Base-by-base conservation (phyloP, 768 basidiomycete genomes). In the Cystofilobasidium capitatum region DNA sequence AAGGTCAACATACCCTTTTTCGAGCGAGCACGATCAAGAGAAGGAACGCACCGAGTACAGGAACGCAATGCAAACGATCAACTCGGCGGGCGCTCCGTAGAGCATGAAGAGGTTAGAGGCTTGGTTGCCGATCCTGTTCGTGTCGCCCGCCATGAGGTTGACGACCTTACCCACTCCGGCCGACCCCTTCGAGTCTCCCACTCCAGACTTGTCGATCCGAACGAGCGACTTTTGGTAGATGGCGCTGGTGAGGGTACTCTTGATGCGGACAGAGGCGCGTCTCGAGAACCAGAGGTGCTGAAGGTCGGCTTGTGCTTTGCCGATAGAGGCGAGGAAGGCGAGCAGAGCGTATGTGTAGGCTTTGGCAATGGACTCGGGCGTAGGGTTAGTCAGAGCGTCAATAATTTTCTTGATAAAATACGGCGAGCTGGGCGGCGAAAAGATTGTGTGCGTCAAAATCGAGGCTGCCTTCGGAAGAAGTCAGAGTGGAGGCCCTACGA, bases 391-490 rank as follows among this genome's bases (percentile, higher is more conserved):
- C 24, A 69, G 57, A 13, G 68, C 62, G 9, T 66, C 65, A 20
- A 66, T 65, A 57, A 69, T 69, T 42, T 51, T 55, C 63, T 69
- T 69, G 47, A 69, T 59, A 62, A 68, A 68, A 61, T 54, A 68
- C 5, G 66, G 66, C 22, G 49, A 39, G 13, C 55, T 57, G 45
- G 54, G n/a, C 58, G 42, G 10, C 14, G 22, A 24, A 31, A 31
- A 22, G 14, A 35, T 2, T 10, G 20, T 59, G n/a, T 20, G 31
- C n/a, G 49, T 20, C 33, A 51, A 36, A 29, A 26, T 37, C 20
- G 31, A 8, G 42, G 20, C 7, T 14, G 14, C n/a, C n/a, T n/a
- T n/a, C n/a, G n/a, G n/a, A n/a, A n/a, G n/a, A n/a, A n/a, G n/a
- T 37, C 26, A 14, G 7, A 39, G 1, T 37, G 4, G 10, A 22